Conservation (phyloP, 2,329 filamentous ascomycete genomes). For the Amylocarpus encephaloides region DNA sequence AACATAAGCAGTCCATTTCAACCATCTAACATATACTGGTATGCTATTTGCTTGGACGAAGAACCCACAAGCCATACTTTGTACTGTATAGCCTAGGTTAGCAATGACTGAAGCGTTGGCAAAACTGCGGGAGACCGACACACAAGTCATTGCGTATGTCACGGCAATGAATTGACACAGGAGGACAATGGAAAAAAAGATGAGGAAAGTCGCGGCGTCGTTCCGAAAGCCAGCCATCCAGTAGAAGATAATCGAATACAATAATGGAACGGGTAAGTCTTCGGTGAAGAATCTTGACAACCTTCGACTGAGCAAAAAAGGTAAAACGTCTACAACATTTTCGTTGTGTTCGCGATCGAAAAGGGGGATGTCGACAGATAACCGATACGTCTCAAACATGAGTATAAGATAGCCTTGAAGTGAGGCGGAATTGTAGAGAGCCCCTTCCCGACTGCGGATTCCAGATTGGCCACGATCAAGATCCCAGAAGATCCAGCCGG, state of each 20-base stretch:
- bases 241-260: constrained; percentile 67
- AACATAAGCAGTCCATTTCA: constrained; percentile 61
- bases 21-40: constrained; percentile 71
- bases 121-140: constrained; percentile 61
- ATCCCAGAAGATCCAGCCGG: constrained; percentile 66
- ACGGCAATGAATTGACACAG: constrained; percentile 69
- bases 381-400: constrained; percentile 68
- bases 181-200: constrained; percentile 62
- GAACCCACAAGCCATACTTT: constrained; percentile 69
- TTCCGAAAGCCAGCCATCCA: constrained; percentile 71
- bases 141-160: constrained; percentile 62
- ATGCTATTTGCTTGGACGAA: constrained; percentile 70
- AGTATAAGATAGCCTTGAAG: constrained; percentile 73
- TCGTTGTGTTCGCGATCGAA: constrained; percentile 73
- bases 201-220: constrained; percentile 59
- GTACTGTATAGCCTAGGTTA: constrained; percentile 66
- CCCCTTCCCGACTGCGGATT: constrained; percentile 67
- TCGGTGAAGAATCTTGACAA: constrained; percentile 64
- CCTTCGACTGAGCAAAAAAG: constrained; percentile 64
- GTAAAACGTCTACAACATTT: constrained; percentile 61
- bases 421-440: constrained; percentile 63
- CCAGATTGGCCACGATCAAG: constrained; percentile 61
- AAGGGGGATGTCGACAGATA: constrained; percentile 67
- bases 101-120: constrained; percentile 64
- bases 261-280: constrained; percentile 64